Evolutionary conservation across 495 filamentous ascomycete species (phyloP).

Genomic region (Geopyxis carbonaria): DNA sequence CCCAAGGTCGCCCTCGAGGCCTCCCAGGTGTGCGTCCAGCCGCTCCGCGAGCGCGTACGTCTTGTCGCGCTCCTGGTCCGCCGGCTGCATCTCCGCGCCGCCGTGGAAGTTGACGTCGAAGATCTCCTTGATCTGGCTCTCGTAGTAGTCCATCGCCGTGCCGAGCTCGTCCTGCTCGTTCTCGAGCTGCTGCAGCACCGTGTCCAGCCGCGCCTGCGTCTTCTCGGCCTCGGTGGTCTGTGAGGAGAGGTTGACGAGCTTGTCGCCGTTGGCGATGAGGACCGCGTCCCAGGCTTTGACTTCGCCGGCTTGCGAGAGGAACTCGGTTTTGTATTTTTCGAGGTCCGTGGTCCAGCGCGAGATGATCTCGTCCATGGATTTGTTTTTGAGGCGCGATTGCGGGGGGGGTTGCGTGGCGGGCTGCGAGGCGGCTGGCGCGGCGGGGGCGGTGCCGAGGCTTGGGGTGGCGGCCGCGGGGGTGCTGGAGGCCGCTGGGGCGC

Average conservation of each 20-base stretch:
- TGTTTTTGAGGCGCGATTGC: conserved; percentile 75
- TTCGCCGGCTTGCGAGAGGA: conserved; percentile 70
- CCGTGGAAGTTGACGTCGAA: conserved; percentile 49
- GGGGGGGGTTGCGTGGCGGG: conserved; percentile 15
- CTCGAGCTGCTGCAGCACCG: conserved; percentile 73
- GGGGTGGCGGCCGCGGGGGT: conserved; percentile 4
- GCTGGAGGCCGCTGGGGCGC: conserved; percentile 17
- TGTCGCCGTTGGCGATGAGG: conserved; percentile 79
- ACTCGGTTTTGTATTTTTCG: conserved; percentile 88
- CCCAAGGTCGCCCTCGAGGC: conserved; percentile 76
- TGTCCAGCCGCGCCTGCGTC: conserved; percentile 76
- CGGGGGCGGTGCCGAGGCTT: conserved; percentile 2
- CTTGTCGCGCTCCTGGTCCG: conserved; percentile 84
- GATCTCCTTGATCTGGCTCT: conserved; percentile 72
- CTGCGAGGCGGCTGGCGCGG: neutral
- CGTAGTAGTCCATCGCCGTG: conserved; percentile 71
- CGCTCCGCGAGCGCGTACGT: conserved; percentile 88
- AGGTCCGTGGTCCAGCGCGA: conserved; percentile 94
- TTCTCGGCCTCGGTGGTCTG: conserved; percentile 82
- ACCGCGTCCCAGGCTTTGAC: conserved; percentile 81
- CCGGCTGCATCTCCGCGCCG: conserved; percentile 58
- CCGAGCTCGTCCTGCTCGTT: conserved; percentile 78
- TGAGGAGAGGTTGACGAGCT: conserved; percentile 74
- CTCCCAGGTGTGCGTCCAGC: conserved; percentile 66
- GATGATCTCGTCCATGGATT: conserved; percentile 98